phyloP scores from a whole-genome alignment of 2,329 filamentous ascomycete species.

The Trichophyton verrucosum region DNA sequence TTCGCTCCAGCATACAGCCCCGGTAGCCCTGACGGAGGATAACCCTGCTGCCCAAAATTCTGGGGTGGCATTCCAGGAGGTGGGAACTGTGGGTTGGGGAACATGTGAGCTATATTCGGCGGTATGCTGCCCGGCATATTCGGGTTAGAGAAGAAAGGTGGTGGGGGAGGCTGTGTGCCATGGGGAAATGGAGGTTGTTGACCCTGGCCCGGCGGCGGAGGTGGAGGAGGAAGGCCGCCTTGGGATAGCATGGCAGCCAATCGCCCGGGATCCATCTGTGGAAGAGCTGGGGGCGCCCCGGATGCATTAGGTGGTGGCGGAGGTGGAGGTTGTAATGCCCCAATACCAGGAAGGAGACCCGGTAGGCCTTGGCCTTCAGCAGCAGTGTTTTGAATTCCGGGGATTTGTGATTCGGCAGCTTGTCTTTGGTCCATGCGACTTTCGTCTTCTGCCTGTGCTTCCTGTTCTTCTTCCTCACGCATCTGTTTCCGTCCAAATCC shows the following conservation, averaged over 20 bases:
- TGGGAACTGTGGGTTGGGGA: conserved; percentile 7
- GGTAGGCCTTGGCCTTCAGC: conserved; percentile 32
- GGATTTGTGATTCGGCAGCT: conserved; percentile 46
- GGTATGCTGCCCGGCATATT: conserved; percentile 14
- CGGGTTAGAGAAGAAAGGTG: conserved; percentile 7
- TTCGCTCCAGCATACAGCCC: background rate
- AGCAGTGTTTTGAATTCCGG: conserved; percentile 47
- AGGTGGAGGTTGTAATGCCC: conserved; percentile 30
- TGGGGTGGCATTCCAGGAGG: conserved; percentile 7
- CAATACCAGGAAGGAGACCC: conserved; percentile 37
- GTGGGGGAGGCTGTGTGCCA: conserved; percentile 3
- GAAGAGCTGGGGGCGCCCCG: conserved; percentile 22
- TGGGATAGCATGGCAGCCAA: conserved; percentile 31
- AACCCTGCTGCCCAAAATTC: conserved; percentile 12
- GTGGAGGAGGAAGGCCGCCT: conserved; percentile 27
- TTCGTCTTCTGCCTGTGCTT: conserved; percentile 85
- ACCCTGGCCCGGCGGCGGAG: conserved; percentile 7
- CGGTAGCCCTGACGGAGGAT: conserved; percentile 20
- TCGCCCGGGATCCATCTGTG: conserved; percentile 38
- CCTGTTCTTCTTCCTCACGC: conserved; percentile 86
- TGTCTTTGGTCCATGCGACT: conserved; percentile 85
- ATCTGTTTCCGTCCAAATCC: conserved; percentile 64
- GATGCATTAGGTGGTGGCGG: conserved; percentile 18
- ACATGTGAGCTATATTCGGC: conserved; percentile 10
- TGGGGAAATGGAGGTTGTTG: conserved; percentile 17